phyloP scores from a whole-genome alignment of 768 basidiomycete species.

The Infundibulicybe gibba region DNA sequence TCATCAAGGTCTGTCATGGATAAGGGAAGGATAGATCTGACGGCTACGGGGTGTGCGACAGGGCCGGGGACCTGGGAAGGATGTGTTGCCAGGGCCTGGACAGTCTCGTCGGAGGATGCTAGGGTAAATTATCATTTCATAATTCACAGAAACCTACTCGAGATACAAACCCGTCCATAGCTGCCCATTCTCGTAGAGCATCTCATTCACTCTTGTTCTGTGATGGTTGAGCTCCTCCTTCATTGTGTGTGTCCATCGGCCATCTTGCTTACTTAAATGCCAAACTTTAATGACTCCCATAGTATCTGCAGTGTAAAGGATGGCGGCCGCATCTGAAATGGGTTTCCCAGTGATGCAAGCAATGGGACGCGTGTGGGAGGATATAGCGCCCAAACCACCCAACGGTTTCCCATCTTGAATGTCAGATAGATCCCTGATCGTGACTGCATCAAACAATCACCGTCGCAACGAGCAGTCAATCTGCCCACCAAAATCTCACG shows the following conservation, averaged over 20 bases:
- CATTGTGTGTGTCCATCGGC: constrained; percentile 47
- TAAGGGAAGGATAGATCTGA: constrained; percentile 72
- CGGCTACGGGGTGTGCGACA: constrained; percentile 59
- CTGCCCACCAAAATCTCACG: constrained; percentile 75
- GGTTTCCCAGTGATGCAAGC: constrained; percentile 66
- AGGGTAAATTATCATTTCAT: background rate
- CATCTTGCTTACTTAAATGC: constrained; percentile 51
- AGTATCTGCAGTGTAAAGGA: constrained; percentile 84
- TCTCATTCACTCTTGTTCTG: constrained; percentile 79
- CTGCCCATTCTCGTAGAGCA: constrained; percentile 61
- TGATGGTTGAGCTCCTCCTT: constrained; percentile 65
- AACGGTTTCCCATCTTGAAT: constrained; percentile 37
- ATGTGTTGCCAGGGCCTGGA: constrained; percentile 54
- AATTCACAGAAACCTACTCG: background rate
- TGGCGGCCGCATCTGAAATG: constrained; percentile 38
- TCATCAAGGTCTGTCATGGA: constrained; percentile 58
- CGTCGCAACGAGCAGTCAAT: constrained; percentile 2
- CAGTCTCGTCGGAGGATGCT: constrained; percentile 91
- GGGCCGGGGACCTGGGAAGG: constrained; percentile 40
- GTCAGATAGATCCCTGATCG: constrained; percentile 59
- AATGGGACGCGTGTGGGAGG: constrained; percentile 85
- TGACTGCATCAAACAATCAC: constrained; percentile 1
- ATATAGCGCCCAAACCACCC: constrained; percentile 62
- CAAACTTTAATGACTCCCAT: constrained; percentile 89
- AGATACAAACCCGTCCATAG: constrained; percentile 78